phyloP scores from a whole-genome alignment of 768 basidiomycete genomes.

The Hygrophorus pudorinus region DNA sequence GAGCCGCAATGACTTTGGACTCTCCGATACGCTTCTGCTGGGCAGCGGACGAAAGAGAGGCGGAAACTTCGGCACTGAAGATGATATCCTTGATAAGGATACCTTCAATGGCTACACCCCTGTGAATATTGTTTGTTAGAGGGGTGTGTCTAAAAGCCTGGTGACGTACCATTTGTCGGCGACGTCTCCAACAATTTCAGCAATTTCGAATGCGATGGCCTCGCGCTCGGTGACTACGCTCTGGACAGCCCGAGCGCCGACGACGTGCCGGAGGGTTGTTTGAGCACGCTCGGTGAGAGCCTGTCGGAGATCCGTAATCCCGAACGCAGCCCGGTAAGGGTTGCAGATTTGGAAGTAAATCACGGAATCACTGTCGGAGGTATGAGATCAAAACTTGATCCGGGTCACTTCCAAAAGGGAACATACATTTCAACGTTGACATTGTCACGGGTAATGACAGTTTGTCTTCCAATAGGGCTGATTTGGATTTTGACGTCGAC shows the following conservation, averaged over 20 bases:
- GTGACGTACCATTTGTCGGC: conserved; percentile 87
- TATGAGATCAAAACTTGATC: conserved; percentile 3
- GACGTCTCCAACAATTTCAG: conserved; percentile 87
- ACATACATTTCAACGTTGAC: conserved; percentile 88
- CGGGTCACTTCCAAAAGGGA: not conserved
- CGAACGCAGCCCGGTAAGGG: conserved; percentile 91
- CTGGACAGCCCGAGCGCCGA: conserved; percentile 92
- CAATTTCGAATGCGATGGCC: conserved; percentile 92
- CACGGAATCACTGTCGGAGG: conserved; percentile 63
- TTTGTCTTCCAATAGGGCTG: conserved; percentile 75
- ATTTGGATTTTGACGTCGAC: conserved; percentile 98
- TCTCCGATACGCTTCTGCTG: conserved; percentile 97
- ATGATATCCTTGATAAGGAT: conserved; percentile 95
- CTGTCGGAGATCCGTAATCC: conserved; percentile 81
- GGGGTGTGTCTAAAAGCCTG: no score
- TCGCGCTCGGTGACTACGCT: conserved; percentile 95
- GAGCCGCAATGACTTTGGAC: conserved; percentile 90
- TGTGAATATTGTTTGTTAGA: conserved; percentile 39
- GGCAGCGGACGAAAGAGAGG: conserved; percentile 88
- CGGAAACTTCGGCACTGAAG: conserved; percentile 84
- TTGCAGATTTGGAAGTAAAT: conserved; percentile 87
- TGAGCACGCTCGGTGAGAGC: conserved; percentile 81
- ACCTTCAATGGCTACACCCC: conserved; percentile 95
- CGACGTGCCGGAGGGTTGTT: conserved; percentile 95
- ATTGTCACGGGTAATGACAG: conserved; percentile 92